phyloP scores from a whole-genome alignment of 805 yeast species.

The Zygoascus biomembranicola region DNA sequence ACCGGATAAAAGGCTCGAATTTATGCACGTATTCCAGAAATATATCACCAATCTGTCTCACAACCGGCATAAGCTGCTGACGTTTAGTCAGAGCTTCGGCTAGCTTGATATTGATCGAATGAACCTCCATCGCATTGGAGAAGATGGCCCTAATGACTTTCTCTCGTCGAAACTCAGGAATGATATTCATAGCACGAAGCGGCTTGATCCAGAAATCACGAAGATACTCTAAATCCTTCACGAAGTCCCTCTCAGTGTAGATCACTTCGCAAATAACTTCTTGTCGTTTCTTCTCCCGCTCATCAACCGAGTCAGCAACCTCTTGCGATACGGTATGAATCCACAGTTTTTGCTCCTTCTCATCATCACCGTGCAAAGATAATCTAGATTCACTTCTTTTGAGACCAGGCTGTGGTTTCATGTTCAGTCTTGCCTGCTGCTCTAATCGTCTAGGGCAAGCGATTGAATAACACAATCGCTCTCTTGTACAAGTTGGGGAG shows the following conservation, averaged over 20 bases:
- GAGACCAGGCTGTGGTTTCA: constrained; percentile 82
- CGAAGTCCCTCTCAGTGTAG: constrained; percentile 90
- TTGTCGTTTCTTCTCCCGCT: constrained; percentile 83
- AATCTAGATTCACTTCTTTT: constrained; percentile 63
- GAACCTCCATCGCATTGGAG: constrained; percentile 80
- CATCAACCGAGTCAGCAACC: constrained; percentile 68
- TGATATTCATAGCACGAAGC: constrained; percentile 73
- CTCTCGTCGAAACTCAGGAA: constrained; percentile 83
- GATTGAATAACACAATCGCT: constrained; percentile 81
- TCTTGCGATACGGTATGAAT: constrained; percentile 81
- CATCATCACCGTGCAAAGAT: constrained; percentile 60
- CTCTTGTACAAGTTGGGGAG: constrained; percentile 92
- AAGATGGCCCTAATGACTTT: constrained; percentile 88
- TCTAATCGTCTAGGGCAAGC: constrained; percentile 94
- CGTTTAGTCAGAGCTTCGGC: constrained; percentile 85
- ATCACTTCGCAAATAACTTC: constrained; percentile 92
- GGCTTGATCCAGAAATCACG: constrained; percentile 94
- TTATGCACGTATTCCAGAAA: constrained; percentile 74
- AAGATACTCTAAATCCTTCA: constrained; percentile 85
- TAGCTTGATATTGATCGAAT: constrained; percentile 71
- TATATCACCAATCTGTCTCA: constrained; percentile 79
- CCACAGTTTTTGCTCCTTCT: constrained; percentile 83
- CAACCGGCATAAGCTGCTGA: constrained; percentile 78
- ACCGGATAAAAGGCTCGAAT: constrained; percentile 86
- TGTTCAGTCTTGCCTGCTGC: constrained; percentile 86